These are phyloP conservation scores for Ogataea haglerorum DNA, from an alignment of 805 yeast genomes.

Conservation along the genomic window DNA sequence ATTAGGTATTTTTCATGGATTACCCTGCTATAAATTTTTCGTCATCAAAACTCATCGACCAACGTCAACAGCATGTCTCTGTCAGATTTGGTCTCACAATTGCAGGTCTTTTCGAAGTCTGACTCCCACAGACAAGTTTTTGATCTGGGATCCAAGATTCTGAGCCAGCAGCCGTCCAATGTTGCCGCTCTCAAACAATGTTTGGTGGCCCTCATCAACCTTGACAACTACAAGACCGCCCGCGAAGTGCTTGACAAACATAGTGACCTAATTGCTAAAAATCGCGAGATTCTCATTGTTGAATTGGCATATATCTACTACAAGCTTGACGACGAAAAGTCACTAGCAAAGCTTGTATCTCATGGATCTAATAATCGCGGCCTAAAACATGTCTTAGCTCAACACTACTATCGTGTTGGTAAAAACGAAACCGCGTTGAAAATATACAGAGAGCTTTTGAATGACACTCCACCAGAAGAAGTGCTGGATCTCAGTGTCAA, in stretches of 20 bases:
- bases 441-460: constrained; percentile 42
- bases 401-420: constrained; percentile 48
- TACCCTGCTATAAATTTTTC: constrained; percentile 13
- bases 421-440: constrained; percentile 41
- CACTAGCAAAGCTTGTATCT: constrained; percentile 20
- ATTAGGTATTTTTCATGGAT: background rate
- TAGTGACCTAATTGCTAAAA: constrained; percentile 9
- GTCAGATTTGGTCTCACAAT: constrained; percentile 33
- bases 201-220: constrained; percentile 55
- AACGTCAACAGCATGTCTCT: constrained; percentile 18
- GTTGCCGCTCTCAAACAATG: constrained; percentile 37
- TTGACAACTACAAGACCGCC: constrained; percentile 54
- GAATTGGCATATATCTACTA: constrained; percentile 61
- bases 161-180: constrained; percentile 29
- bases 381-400: constrained; percentile 49
- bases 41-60: constrained; percentile 3
- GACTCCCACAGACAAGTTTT: constrained; percentile 36
- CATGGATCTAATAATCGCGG: constrained; percentile 32
- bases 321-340: constrained; percentile 39
- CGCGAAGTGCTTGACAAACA: constrained; percentile 37
- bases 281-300: constrained; percentile 37
- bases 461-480: constrained; percentile 38
- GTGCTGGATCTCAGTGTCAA: constrained; percentile 54
- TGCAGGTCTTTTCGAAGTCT: constrained; percentile 34
- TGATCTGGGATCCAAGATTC: constrained; percentile 28